phyloP scores from a whole-genome alignment of 2,329 filamentous ascomycete genomes.

The Cladosporium sp. region DNA sequence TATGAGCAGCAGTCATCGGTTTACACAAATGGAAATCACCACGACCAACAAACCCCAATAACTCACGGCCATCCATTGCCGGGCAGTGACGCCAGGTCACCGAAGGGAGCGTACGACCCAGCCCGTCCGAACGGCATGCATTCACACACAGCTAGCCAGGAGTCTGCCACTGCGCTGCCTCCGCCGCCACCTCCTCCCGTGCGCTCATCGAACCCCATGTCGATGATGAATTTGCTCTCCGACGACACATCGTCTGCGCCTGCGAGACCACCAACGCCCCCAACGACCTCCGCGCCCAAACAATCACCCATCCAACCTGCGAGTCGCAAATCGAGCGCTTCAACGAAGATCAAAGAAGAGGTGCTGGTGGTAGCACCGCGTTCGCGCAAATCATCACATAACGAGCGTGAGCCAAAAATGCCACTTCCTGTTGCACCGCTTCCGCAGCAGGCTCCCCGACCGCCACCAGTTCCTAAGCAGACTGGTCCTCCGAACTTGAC shows the following conservation, averaged over 20 bases:
- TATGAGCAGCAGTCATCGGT: constrained; percentile 25
- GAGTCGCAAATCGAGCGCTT: constrained; percentile 15
- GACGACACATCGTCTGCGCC: constrained; percentile 50
- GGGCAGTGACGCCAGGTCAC: constrained; percentile 40
- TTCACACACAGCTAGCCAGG: constrained; percentile 29
- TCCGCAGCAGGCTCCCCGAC: constrained; percentile 1
- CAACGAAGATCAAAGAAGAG: constrained; percentile 18
- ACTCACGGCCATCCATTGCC: constrained; percentile 31
- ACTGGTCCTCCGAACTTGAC: constrained; percentile 39
- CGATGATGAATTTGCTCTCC: constrained; percentile 91
- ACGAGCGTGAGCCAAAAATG: constrained; percentile 17
- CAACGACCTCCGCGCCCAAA: constrained; percentile 13
- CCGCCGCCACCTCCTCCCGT: constrained; percentile 39
- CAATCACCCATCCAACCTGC: constrained; percentile 6
- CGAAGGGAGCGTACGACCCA: constrained; percentile 34
- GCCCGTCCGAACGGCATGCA: constrained; percentile 32
- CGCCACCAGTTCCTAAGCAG: constrained; percentile 24
- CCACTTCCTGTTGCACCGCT: constrained; percentile 13
- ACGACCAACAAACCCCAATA: constrained; percentile 23
- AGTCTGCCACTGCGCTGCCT: constrained; percentile 23
- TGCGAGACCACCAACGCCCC: constrained; percentile 19
- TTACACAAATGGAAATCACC: constrained; percentile 30
- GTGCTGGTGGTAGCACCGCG: neutral
- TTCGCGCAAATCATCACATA: constrained; percentile 17
- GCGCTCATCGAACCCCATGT: constrained; percentile 84